Evolutionary conservation across 352 stramenopile species (phyloP), one percentile per base, ranked within the genome.

Genomic region (Globisporangium uncinulatum): DNA sequence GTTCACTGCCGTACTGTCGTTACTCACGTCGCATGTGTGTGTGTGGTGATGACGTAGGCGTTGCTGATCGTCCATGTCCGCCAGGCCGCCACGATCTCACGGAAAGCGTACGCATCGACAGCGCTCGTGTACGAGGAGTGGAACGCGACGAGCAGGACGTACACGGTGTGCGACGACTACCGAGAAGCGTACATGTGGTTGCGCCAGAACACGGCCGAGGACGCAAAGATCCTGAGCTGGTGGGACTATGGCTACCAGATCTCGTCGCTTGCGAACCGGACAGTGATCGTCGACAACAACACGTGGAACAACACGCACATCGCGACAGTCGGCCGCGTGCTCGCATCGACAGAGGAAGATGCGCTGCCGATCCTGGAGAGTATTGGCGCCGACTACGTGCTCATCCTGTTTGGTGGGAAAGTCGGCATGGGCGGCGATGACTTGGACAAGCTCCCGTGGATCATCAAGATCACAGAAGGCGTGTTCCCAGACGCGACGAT

Each of bases 301-400:
- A 98, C 94, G 51, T 98, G 94, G 94, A 98, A 98, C 70, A 97
- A 98, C 67, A 97, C 92, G 37, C 94, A 98, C 69, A 98, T 98
- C 65, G 94, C 94, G 37, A 98, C 92, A 0, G 87, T 98, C 13
- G 94, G 93, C 1, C 83, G 92, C 10, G 87, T 87, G 37, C 68
- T 95, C 39, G 68, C 65, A 3, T 89, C 77, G 8, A 70, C 69
- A 29, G 85, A 95, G 63, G 79, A 86, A 0, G 74, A 82, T 11
- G 85, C 85, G 2, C 59, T 75, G 21, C 78, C 83, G 42, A 92
- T 95, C 50, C 62, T 95, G 31, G 56, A 73, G 24, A 92, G 81
- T 29, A 72, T 95, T 19, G 78, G 75, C 11, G 83, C 92, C 19
- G 83, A 95, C 54, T 95, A 93, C 56, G 67, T 95, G 15, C 72